phyloP scores from a whole-genome alignment of 176 grass and related monocot genomes.

The Rhynchospora pubera region DNA sequence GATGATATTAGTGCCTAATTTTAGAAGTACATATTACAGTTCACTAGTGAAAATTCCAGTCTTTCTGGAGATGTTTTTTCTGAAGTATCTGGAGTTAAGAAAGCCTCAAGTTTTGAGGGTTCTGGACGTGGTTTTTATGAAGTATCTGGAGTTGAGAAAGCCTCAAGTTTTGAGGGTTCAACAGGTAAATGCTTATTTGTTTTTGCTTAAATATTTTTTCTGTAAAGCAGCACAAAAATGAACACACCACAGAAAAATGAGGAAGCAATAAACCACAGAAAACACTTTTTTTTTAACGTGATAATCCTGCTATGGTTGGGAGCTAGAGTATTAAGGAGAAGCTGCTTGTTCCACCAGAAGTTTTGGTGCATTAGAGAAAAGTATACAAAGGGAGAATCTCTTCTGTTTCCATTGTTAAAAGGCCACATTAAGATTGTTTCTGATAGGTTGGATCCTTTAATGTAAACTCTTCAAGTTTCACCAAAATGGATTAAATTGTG shows the following conservation, averaged over 20 bases:
- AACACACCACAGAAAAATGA: neutral
- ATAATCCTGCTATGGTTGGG: neutral
- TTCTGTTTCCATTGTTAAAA: neutral
- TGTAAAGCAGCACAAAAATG: neutral
- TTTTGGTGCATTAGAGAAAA: neutral
- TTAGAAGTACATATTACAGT: neutral
- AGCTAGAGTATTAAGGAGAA: neutral
- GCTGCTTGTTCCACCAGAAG: neutral
- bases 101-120: neutral
- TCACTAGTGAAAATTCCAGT: neutral
- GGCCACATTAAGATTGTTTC: neutral
- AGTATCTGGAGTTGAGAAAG: neutral
- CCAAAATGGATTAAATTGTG: neutral
- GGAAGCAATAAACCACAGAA: neutral
- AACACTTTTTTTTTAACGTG: neutral
- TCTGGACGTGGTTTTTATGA: neutral
- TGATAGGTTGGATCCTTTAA: neutral
- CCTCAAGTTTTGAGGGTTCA: neutral
- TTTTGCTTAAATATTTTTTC: neutral
- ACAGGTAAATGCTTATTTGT: neutral
- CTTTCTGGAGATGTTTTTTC: neutral
- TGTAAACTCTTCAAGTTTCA: neutral
- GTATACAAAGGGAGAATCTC: neutral
- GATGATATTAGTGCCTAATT: neutral
- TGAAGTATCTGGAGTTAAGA: conserved; percentile 1